Base-by-base conservation (phyloP, 2,329 filamentous ascomycete genomes). In the Pyrenochaeta sp. region DNA sequence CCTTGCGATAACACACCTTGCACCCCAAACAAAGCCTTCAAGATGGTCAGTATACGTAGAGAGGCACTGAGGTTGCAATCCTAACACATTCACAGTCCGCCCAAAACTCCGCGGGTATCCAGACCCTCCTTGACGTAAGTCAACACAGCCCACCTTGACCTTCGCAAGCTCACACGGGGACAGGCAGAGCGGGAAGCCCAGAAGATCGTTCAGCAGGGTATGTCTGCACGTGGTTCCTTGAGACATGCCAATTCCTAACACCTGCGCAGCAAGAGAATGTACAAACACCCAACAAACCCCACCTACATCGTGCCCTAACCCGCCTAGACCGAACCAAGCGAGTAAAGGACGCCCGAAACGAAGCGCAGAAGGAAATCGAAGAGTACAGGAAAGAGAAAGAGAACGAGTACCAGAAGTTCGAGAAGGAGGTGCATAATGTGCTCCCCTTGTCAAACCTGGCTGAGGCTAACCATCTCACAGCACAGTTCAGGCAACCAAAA, bases 191-290 rank as follows among this genome's bases (percentile, higher is more conserved):
- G 91, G 76, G 93, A 97, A 75, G 94, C 94, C 51, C 93, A 96
- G 77, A 96, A 96, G 83, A 99, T 99, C 73, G 92, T 99, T 45
- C 93, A 97, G 75, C 91, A 94, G 83, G 89, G 93, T 95, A 74
- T 49, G 78, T 72, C 9, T 4, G 14, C 22, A n/a, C 8, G 9
- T 17, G 11, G 17, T n/a, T 5, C n/a, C 14, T 24, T n/a, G 31
- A 31, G 13, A 15, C 38, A 34, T 35, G 22, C 21, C 19, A n/a
- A 10, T 3, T 19, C 36, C 55, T 69, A 58, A 65, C 44, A 29
- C 3, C 15, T 7, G 2, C 7, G 9, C 40, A 95, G 90, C 90
- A 67, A 84, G 90, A 84, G 90, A 96, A 84, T 96, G 91, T 96
- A 84, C 72, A 68, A 10, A 20, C 22, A 30, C 42, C 28, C 39